Evolutionary conservation across 75 land plant genomes (phyloP), one percentile per base, ranked within the genome.

Genomic region (Cryptomeria japonica): DNA sequence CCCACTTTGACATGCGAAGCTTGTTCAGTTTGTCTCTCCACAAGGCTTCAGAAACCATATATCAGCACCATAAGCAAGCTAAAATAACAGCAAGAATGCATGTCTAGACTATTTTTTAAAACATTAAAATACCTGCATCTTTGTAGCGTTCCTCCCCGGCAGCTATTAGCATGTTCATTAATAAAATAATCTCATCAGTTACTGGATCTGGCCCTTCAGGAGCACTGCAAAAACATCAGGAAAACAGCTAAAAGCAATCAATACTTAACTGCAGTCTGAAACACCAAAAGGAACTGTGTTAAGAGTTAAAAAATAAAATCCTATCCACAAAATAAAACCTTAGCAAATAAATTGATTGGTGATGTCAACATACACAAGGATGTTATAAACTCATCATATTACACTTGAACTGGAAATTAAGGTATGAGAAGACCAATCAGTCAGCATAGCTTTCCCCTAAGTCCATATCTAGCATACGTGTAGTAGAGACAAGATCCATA

Each of bases 131-230:
- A 93, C 95, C 95, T 91, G 96, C 96, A 89, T 95, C 96, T 28
- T 88, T 80, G 88, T 94, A 95, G 25, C 94, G 93, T 86, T 95
- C 96, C 87, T 95, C 93, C 55, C 78, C 84, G 55, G 89, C 92
- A 72, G 96, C 96, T 41, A 93, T 79, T 36, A 91, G 90, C 92
- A 95, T 93, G 83, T 89, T 89, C 83, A 84, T 93, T 90, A 94
- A 86, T 85, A 95, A 73, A 87, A 88, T 89, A 70, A 94, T 88
- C 87, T 95, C 96, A 73, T 94, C 92, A 58, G 94, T 79, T 14
- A 94, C 76, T 46, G 88, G 87, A 94, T 95, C 96, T 73, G 91
- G 94, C 55, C 92, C 95, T 37, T 91, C 95, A 56, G 82, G 86
- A 85, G 94, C 91, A 89, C 94, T 93, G 88, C 39, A 83, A 39